Evolutionary conservation across 2,329 filamentous ascomycete genomes (phyloP), one percentile per base, ranked within the genome.

Genomic region (Talaromyces sp.): DNA sequence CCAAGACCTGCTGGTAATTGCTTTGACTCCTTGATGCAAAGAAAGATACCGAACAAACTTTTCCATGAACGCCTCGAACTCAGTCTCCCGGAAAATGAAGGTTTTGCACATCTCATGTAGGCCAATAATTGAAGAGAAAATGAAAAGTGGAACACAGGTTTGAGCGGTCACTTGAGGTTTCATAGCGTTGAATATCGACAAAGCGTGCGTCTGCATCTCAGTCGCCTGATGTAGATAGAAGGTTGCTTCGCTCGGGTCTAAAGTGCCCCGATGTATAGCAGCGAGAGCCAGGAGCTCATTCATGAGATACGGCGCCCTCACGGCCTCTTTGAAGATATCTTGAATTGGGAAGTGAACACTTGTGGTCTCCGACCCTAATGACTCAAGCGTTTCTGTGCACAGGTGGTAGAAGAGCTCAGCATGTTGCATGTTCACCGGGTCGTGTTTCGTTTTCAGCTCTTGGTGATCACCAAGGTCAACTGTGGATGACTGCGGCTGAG

Each of bases 231-330:
- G 39, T 2, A 19, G n/a, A 30, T 59, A 59, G 10, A 54, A 39
- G 33, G 13, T 25, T 25, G 10, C n/a, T 25, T 19, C n/a, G 52
- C 27, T 6, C 1, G 25, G 49, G 33, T 28, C 22, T 2, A 59
- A 17, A n/a, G 36, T 17, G n/a, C 57, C 55, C 28, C 27, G 17
- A 30, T 59, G 57, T 47, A 59, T 15, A 7, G 57, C 57, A 10
- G 57, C 32, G 25, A 59, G 39, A n/a, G 49, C 57, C 22, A 59
- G 49, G 25, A 59, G 17, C 19, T 59, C 32, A 33, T 59, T 59
- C 57, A 59, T 59, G 6, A 59, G 57, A 47, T 59, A 59, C 6
- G 57, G 36, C n/a, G 36, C 57, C 6, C 28, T 27, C 8, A 59
- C 33, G 17, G 32, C 42, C 32, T 53, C 27, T 39, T 59, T 52